A percentile compares a stretch with the other conserved stretches of the same genome.
Evolutionary conservation across 1,284 basidiomycete genomes (phyloP).

Genomic region (Apiotrichum siamense): DNA sequence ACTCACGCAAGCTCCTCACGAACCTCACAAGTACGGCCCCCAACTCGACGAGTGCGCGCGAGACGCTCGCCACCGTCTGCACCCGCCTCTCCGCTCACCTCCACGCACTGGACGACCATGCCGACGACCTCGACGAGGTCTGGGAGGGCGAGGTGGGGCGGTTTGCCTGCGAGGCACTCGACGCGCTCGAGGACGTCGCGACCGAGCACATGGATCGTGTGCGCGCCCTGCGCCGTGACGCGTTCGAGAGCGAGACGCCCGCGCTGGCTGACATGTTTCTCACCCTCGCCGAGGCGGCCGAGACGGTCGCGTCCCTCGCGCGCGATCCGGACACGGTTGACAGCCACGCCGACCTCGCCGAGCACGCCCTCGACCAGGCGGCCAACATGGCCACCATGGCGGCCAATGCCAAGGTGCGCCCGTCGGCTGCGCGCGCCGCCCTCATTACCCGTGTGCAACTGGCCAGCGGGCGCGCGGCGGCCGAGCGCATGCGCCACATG

Average conservation of each 20-base stretch:
- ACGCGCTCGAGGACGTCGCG: conserved; percentile 39
- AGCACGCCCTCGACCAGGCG: conserved; percentile 44
- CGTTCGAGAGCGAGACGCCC: conserved; percentile 30
- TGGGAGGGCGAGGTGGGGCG: conserved; percentile 34
- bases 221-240: conserved; percentile 19
- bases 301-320: conserved; percentile 29
- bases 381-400: conserved; percentile 43
- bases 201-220: conserved; percentile 40
- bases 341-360: conserved; percentile 37
- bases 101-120: conserved; percentile 13
- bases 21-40: conserved; percentile 23
- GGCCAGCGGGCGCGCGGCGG: conserved; percentile 31
- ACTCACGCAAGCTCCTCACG: conserved; percentile 23
- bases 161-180: conserved; percentile 35
- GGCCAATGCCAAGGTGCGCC: conserved; percentile 24
- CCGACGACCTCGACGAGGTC: conserved; percentile 24
- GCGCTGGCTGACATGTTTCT: conserved; percentile 41
- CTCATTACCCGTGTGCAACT: conserved; percentile 43
- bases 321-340: conserved; percentile 27
- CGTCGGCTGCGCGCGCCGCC: conserved; percentile 26
- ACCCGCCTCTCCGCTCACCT: conserved; percentile 25
- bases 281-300: conserved; percentile 30
- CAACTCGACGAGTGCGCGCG: conserved; percentile 22
- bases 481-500: conserved; percentile 36
- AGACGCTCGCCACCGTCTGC: conserved; percentile 27